A percentile compares a stretch with the other conserved stretches of the same genome.
Evolutionary conservation across 768 basidiomycete species (phyloP).

Genomic region (Psilocybe cubensis): DNA sequence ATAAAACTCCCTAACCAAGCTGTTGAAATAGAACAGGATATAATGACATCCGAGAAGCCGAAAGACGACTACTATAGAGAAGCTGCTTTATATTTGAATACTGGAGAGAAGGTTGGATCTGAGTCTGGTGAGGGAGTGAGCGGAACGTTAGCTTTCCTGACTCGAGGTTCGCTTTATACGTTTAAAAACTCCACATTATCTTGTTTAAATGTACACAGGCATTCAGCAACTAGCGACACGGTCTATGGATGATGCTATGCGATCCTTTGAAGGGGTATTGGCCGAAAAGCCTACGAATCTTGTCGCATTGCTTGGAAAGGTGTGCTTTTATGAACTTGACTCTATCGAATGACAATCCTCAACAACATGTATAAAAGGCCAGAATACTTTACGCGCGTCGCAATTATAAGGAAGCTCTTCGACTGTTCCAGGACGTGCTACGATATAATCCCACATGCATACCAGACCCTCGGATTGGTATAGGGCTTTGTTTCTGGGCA

Average conservation of each 20-base stretch:
- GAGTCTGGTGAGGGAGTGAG: constrained; percentile 64
- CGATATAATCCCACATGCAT: constrained; percentile 74
- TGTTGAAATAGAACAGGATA: constrained; percentile 59
- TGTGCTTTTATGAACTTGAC: constrained; percentile 26
- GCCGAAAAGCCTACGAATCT: constrained; percentile 82
- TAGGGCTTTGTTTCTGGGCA: constrained; percentile 93
- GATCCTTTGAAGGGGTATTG: constrained; percentile 82
- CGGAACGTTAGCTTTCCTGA: constrained; percentile 63
- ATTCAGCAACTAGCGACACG: constrained; percentile 82
- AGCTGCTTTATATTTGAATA: constrained; percentile 71
- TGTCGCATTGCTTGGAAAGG: constrained; percentile 88
- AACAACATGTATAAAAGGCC: constrained; percentile 48
- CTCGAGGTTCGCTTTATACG: constrained; percentile 51
- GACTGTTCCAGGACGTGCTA: constrained; percentile 85
- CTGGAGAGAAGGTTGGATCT: constrained; percentile 53
- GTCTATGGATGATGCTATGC: constrained; percentile 80
- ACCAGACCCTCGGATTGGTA: constrained; percentile 95
- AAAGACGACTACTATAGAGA: constrained; percentile 74
- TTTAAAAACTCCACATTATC: background rate
- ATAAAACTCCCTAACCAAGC: background rate
- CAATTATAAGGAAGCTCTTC: constrained; percentile 78
- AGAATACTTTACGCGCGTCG: constrained; percentile 83
- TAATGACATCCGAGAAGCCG: constrained; percentile 56
- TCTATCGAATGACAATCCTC: background rate
- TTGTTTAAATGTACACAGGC: constrained; percentile 45